These are phyloP conservation scores for Candida insectorum DNA, from an alignment of 805 yeast genomes.

Conservation along the genomic window DNA sequence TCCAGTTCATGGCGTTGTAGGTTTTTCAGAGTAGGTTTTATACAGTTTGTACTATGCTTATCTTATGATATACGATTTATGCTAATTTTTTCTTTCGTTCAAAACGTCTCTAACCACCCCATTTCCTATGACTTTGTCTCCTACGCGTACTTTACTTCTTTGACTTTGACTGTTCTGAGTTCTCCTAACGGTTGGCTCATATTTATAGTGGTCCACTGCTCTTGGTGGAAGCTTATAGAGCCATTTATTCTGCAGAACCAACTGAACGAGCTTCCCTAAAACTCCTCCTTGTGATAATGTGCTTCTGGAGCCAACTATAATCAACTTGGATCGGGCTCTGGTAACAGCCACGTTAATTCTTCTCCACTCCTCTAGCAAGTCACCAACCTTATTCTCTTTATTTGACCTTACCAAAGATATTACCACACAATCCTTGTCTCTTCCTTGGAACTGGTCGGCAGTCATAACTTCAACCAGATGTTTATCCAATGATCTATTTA, in stretches of 20 bases:
- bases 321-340: conserved; percentile 78
- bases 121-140: conserved; percentile 17
- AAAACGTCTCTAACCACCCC: conserved; percentile 27
- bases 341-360: conserved; percentile 94
- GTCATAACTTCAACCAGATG: conserved; percentile 73
- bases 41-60: conserved; percentile 9
- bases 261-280: conserved; percentile 55
- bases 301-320: conserved; percentile 74
- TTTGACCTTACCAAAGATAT: conserved; percentile 89
- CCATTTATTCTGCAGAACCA: conserved; percentile 62
- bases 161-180: not conserved
- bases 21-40: too few species aligned
- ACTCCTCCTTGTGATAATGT: conserved; percentile 52
- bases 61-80: conserved; percentile 8
- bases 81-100: conserved; percentile 20
- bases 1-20: conserved; percentile 32
- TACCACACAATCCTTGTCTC: conserved; percentile 89
- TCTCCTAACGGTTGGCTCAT: conserved; percentile 1
- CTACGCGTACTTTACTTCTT: too few species aligned
- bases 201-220: conserved; percentile 36
- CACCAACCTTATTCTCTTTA: conserved; percentile 62
- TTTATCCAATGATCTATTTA: conserved; percentile 28
- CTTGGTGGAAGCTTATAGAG: conserved; percentile 49
- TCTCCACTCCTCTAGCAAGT: conserved; percentile 81
- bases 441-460: conserved; percentile 94